These are phyloP conservation scores for Phytophthora brassicae DNA, from an alignment of 352 stramenopile species.

Conservation along the genomic window DNA sequence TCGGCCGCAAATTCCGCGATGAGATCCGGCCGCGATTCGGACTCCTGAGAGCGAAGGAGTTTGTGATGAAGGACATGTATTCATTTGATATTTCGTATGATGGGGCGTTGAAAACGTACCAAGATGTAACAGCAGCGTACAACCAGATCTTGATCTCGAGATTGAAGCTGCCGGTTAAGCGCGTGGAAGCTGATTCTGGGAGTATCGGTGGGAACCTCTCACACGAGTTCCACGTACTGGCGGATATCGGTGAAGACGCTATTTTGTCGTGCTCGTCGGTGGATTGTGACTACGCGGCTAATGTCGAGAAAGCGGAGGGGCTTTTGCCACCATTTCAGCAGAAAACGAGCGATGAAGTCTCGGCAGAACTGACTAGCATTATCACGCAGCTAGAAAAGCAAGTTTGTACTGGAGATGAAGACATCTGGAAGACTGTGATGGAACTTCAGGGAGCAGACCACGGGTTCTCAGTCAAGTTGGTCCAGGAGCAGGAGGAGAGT, in stretches of 20 bases:
- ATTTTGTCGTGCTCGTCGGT: conserved; percentile 67
- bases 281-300: conserved; percentile 79
- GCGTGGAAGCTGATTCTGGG: conserved; percentile 86
- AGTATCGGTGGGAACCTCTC: conserved; percentile 88
- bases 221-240: conserved; percentile 89
- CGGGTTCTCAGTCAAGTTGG: conserved; percentile 37
- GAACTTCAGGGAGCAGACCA: conserved; percentile 27
- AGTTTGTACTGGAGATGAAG: conserved; percentile 4
- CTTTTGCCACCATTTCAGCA: conserved; percentile 19
- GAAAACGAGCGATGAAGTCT: conserved; percentile 2
- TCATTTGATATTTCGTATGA: conserved; percentile 80
- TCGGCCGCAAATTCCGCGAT: conserved; percentile 88
- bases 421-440: conserved; percentile 39
- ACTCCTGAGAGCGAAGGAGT: conserved; percentile 80
- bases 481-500: conserved; percentile 35
- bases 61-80: conserved; percentile 93
- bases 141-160: conserved; percentile 67
- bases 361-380: conserved; percentile 12
- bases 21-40: conserved; percentile 88
- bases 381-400: conserved; percentile 30
- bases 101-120: conserved; percentile 66
- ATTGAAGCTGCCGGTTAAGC: conserved; percentile 68
- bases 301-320: conserved; percentile 83
- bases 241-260: conserved; percentile 80
- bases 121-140: conserved; percentile 80